phyloP scores from a whole-genome alignment of 768 basidiomycete genomes.

The Asterophora parasitica region DNA sequence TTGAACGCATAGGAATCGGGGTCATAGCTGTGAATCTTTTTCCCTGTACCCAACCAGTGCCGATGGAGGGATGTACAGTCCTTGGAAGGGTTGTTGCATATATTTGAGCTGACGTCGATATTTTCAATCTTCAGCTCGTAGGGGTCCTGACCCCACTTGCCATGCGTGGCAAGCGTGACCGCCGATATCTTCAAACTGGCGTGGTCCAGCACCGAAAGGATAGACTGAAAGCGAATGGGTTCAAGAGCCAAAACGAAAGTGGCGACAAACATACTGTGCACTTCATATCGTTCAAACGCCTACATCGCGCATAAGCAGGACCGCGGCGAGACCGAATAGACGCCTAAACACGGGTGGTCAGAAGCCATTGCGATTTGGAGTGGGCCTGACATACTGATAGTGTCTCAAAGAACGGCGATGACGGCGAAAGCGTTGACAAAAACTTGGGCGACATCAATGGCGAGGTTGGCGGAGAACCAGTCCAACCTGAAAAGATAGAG shows the following conservation, averaged over 20 bases:
- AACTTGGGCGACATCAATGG: constrained; percentile 10
- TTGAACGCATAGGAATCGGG: constrained; percentile 46
- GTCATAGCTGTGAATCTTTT: constrained; percentile 30
- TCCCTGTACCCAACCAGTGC: constrained; percentile 46
- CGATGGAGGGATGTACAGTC: constrained; percentile 37
- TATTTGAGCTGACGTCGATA: constrained; percentile 34
- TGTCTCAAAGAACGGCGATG: constrained; percentile 21
- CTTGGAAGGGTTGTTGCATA: constrained; percentile 39
- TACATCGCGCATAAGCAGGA: constrained; percentile 28
- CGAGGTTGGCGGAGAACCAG: constrained; percentile 2
- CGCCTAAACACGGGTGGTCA: constrained; percentile 27
- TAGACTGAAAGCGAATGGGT: constrained; percentile 29
- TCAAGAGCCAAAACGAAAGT: not conserved
- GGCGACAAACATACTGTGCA: constrained; percentile 30
- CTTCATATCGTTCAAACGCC: constrained; percentile 34
- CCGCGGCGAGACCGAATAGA: constrained; percentile 44
- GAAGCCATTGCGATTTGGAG: constrained; percentile 15
- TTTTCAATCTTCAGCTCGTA: constrained; percentile 42
- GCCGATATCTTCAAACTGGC: constrained; percentile 41
- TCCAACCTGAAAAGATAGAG: constrained; percentile 8
- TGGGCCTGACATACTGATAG: constrained; percentile 19
- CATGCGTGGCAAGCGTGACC: constrained; percentile 38
- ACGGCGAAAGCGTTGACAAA: constrained; percentile 18
- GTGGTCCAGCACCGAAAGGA: constrained; percentile 40
- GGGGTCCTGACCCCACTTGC: constrained; percentile 27